phyloP scores from a whole-genome alignment of 2,329 filamentous ascomycete genomes.

The Ophiocordyceps unilateralis region DNA sequence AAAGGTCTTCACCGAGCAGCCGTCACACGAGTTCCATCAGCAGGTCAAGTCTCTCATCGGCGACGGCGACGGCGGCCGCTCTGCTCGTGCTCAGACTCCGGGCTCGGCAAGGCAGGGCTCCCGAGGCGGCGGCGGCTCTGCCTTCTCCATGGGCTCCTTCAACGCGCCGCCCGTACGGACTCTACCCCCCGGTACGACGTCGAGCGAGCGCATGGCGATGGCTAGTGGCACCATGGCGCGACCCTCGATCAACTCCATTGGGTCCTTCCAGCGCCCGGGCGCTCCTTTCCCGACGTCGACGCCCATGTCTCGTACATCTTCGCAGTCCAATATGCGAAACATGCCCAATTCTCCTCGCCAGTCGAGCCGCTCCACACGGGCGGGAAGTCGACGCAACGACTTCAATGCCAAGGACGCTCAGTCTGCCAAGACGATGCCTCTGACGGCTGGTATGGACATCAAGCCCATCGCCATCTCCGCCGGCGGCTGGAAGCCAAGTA shows the following conservation, averaged over 20 bases:
- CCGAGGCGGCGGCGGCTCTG: constrained; percentile 30
- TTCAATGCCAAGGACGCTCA: constrained; percentile 45
- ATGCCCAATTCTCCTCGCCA: constrained; percentile 57
- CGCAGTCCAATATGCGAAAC: constrained; percentile 40
- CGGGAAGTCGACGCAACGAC: constrained; percentile 48
- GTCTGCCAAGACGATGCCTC: constrained; percentile 73
- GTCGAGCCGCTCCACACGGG: constrained; percentile 42
- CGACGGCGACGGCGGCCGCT: constrained; percentile 43
- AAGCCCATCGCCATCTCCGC: constrained; percentile 57
- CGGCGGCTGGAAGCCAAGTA: constrained; percentile 82
- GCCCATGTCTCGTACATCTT: constrained; percentile 49
- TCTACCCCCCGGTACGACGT: constrained; percentile 61
- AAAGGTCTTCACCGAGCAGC: constrained; percentile 89
- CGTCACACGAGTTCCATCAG: constrained; percentile 79
- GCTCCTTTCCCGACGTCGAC: constrained; percentile 44
- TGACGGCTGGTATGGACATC: constrained; percentile 68
- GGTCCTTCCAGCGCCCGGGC: constrained; percentile 24
- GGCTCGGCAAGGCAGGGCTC: constrained; percentile 32
- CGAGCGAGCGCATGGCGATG: constrained; percentile 57
- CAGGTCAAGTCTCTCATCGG: constrained; percentile 80
- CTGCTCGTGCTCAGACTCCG: constrained; percentile 40
- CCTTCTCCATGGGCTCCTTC: constrained; percentile 57
- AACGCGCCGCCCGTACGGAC: constrained; percentile 31
- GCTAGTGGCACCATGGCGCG: constrained; percentile 34
- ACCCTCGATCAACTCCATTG: constrained; percentile 22